Base-by-base conservation (phyloP, 805 yeast species). In the Candida pseudofarinosa region DNA sequence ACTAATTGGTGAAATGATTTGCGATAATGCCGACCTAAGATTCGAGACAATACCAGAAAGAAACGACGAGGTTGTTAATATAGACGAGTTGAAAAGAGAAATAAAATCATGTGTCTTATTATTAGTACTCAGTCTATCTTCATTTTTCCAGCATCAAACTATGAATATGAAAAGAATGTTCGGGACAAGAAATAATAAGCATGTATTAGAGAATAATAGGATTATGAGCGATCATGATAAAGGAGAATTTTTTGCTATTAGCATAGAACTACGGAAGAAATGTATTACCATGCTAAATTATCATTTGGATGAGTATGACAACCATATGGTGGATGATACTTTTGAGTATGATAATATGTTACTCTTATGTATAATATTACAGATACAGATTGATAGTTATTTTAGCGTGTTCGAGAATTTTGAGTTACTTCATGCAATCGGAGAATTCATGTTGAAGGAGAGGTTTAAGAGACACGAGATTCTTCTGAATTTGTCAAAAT, bases 331-430 rank as follows among this genome's bases (percentile, higher is more conserved):
- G 19, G 46, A 48, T 4, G 31, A 46, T 2, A 55, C 53, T 13
- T 49, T 53, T 12, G 63, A 57, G 18, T 71, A 70, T 46, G 65
- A 62, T 35, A 53, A 58, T 16, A 46, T 58, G 31, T 48, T 72
- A n/a, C 48, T 72, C 4, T 42, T 72, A 10, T 63, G 63, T 3
- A 56, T 72, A 4, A 51, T 71, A 3, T 49, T 72, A 13, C 69
- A 65, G 43, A 58, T 70, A 33, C 67, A 68, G 36, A 45, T 69
- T 13, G 77, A 72, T 47, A 58, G 53, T 39, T 51, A 53, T 12
- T 68, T 58, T 39, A 68, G 71, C 19, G 67, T 72, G 0, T 69
- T 56, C 45, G 77, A 72, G 46, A 72, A 72, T 47, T 65, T 59
- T 32, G 73, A 68, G 37, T 56, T 67, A 33, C 51, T 70, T 7